Percentiles rank a stretch among this genome's conserved stretches.
phyloP scores from a whole-genome alignment of 1,284 basidiomycete species.

The Athelia sp. region DNA sequence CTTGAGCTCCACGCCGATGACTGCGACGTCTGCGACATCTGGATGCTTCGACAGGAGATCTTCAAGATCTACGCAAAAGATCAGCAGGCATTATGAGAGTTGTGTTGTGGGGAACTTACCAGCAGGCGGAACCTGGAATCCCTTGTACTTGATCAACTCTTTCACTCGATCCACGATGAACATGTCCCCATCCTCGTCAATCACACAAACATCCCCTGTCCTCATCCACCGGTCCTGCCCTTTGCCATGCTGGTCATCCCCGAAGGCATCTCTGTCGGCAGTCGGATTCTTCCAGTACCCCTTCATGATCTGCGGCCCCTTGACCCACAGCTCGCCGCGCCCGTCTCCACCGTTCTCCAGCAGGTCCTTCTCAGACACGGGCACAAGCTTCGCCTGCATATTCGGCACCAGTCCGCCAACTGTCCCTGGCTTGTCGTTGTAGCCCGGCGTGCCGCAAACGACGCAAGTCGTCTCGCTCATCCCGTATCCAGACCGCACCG shows the following conservation, averaged over 20 bases:
- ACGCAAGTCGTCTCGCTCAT: constrained; percentile 56
- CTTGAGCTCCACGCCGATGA: constrained; percentile 62
- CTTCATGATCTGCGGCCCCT: constrained; percentile 80
- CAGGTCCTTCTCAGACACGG: constrained; percentile 49
- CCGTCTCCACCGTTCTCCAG: constrained; percentile 38
- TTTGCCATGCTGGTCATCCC: constrained; percentile 37
- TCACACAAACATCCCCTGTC: constrained; percentile 72
- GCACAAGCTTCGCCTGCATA: constrained; percentile 74
- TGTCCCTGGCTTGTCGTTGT: constrained; percentile 44
- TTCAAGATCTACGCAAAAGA: constrained; percentile 56
- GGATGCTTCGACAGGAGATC: constrained; percentile 68
- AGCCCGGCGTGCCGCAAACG: not conserved
- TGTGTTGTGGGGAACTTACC: not conserved
- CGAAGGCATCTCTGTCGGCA: constrained; percentile 12
- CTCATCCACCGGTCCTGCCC: constrained; percentile 78
- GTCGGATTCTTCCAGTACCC: constrained; percentile 23
- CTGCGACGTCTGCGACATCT: constrained; percentile 66
- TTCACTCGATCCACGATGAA: constrained; percentile 70
- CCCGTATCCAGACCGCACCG: constrained; percentile 51
- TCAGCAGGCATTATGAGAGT: not conserved
- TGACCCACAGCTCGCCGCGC: constrained; percentile 77
- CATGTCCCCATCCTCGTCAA: constrained; percentile 61
- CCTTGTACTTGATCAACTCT: constrained; percentile 84
- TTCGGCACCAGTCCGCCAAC: constrained; percentile 76
- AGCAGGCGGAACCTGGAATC: constrained; percentile 68